Evolutionary conservation across 2,329 filamentous ascomycete species (phyloP), one percentile per base, ranked within the genome.

Genomic region (Lecanosticta acicola): DNA sequence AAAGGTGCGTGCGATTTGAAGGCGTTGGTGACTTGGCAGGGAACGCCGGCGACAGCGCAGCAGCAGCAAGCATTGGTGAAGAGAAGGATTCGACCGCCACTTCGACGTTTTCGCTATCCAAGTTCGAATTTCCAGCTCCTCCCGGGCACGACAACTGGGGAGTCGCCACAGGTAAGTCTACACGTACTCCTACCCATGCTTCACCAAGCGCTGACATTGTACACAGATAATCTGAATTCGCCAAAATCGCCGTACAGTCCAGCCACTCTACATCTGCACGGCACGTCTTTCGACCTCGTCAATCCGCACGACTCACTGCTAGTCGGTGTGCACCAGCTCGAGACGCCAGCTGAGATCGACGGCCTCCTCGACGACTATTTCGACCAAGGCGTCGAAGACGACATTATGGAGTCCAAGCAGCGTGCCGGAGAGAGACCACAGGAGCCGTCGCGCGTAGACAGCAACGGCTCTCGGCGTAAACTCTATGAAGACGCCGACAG

Each of bases 301-400:
- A 65, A 65, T 39, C 62, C 62, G 16, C 62, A 64, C 55, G 57
- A 55, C 34, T 65, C 62, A 9, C 51, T 65, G n/a, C 40, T 61
- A 18, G 46, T 63, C 34, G 59, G 53, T 16, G 45, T 48, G 7
- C 50, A 52, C 24, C 45, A 55, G 17, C 44, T 64, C 33, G 62
- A 65, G 38, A 63, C 62, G 3, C 61, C 62, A 3, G 62, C 54
- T 38, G 62, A 65, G 32, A 56, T 63, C 32, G 62, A 65, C 55
- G 57, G 56, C 9, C 52, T 63, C 11, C 43, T 63, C 11, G 60
- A 63, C 55, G 55, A 62, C 48, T 65, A 64, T 37, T 63, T 62
- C 37, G 38, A 56, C 26, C 32, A 47, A n/a, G 17, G 32, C 14
- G 39, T 45, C 14, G 39, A 41, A 20, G 44, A 47, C 21, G 43